Conservation (phyloP, 164 flowering plant species). For the Sextonia rubra region DNA sequence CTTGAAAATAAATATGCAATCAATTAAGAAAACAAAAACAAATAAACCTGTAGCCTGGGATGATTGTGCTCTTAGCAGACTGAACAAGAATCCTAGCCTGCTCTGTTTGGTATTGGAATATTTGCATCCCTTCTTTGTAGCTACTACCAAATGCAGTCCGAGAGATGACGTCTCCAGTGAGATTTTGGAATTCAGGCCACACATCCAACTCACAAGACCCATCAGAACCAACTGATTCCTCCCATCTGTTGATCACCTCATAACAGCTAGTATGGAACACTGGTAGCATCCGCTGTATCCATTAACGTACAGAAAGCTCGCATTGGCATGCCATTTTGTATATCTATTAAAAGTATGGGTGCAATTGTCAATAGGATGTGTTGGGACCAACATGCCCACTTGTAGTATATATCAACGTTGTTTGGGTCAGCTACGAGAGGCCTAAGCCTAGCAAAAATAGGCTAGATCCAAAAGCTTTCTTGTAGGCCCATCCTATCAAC, state of each 20-base stretch:
- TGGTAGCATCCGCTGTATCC: conserved; percentile 29
- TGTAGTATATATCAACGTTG: no score
- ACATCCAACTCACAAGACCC: conserved; percentile 25
- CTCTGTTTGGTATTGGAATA: conserved; percentile 13
- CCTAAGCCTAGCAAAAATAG: no score
- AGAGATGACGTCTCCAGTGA: conserved; percentile 18
- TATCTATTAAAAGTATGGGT: no score
- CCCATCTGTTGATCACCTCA: conserved; percentile 25
- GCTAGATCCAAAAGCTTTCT: no score
- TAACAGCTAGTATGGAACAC: conserved; percentile 15
- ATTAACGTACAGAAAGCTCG: background rate
- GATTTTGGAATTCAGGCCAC: conserved; percentile 17
- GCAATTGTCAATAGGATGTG: no score
- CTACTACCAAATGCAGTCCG: conserved; percentile 19
- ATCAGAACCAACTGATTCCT: conserved; percentile 2
- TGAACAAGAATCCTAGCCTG: conserved; percentile 2
- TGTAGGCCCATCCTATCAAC: no score
- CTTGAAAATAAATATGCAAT: no score
- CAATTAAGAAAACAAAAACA: background rate
- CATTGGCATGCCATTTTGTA: no score
- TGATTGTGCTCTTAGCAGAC: background rate
- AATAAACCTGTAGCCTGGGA: conserved; percentile 14
- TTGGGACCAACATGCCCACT: no score
- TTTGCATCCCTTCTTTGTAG: conserved; percentile 16
- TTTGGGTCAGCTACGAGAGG: no score